phyloP scores from a whole-genome alignment of 768 basidiomycete species.

The Mycena sanguinolenta region DNA sequence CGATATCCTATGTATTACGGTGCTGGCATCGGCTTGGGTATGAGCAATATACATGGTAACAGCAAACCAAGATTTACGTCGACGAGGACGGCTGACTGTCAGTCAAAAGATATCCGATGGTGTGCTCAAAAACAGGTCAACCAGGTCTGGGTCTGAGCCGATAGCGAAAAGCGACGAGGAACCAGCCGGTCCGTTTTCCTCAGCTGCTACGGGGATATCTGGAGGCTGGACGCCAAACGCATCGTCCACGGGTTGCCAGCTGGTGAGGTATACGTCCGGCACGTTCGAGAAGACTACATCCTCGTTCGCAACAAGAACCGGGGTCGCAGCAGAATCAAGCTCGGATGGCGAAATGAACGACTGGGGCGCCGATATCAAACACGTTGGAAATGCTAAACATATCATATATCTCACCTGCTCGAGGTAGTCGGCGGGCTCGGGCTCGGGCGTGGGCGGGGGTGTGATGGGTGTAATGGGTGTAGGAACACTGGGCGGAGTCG shows the following conservation, averaged over 20 bases:
- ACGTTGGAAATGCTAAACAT: too few relatives aligned
- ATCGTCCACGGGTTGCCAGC: not conserved
- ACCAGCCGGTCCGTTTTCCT: not conserved
- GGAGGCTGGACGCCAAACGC: not conserved
- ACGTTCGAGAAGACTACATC: not conserved
- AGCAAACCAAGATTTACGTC: too few relatives aligned
- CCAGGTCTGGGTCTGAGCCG: not conserved
- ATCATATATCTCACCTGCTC: not conserved
- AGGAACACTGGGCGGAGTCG: not conserved
- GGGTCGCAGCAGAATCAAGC: not conserved
- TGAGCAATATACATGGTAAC: too few relatives aligned
- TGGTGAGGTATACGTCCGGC: not conserved
- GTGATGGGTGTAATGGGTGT: constrained; percentile 1
- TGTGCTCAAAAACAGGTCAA: too few relatives aligned
- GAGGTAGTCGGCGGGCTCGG: not conserved
- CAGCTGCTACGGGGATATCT: not conserved
- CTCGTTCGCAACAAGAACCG: not conserved
- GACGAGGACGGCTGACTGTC: too few relatives aligned
- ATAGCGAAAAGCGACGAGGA: not conserved
- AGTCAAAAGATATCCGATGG: too few relatives aligned
- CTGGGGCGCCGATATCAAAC: too few relatives aligned
- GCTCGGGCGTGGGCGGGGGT: constrained; percentile 24
- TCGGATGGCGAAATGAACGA: not conserved
- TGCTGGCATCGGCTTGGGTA: too few relatives aligned
- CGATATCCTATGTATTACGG: too few relatives aligned